Evolutionary conservation across 1,284 basidiomycete genomes (phyloP).

Genomic region (Ustilago shanxiensis): DNA sequence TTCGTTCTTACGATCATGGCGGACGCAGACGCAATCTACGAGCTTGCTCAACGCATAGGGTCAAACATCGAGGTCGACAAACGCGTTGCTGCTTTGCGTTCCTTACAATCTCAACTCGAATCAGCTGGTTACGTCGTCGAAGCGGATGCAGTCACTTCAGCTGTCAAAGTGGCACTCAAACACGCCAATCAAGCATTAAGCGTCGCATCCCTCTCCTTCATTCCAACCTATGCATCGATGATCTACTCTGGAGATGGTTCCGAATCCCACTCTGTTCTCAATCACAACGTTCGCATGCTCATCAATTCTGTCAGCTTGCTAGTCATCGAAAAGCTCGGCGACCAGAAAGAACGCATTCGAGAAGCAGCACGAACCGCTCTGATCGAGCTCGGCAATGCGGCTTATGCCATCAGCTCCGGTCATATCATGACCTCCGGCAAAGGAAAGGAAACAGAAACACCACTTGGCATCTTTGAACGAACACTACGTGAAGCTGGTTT

Average conservation of each 20-base stretch:
- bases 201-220: constrained; percentile 62
- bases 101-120: constrained; percentile 42
- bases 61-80: constrained; percentile 54
- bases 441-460: constrained; percentile 81
- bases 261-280: constrained; percentile 36
- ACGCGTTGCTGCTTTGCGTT: constrained; percentile 35
- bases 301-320: constrained; percentile 79
- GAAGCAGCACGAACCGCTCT: constrained; percentile 82
- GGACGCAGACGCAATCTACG: constrained; percentile 49
- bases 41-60: constrained; percentile 42
- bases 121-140: constrained; percentile 47
- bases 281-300: constrained; percentile 49
- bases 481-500: constrained; percentile 81
- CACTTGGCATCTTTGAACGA: constrained; percentile 80
- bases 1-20: constrained; percentile 22
- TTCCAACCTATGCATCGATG: constrained; percentile 60
- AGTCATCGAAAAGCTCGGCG: constrained; percentile 84
- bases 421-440: constrained; percentile 72
- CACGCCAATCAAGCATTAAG: constrained; percentile 82
- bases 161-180: constrained; percentile 80
- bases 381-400: constrained; percentile 79
- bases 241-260: constrained; percentile 36
- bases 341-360: constrained; percentile 79
- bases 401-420: constrained; percentile 75
- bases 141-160: constrained; percentile 52